phyloP scores from a whole-genome alignment of 805 yeast genomes.

The Saccharomyces jurei region DNA sequence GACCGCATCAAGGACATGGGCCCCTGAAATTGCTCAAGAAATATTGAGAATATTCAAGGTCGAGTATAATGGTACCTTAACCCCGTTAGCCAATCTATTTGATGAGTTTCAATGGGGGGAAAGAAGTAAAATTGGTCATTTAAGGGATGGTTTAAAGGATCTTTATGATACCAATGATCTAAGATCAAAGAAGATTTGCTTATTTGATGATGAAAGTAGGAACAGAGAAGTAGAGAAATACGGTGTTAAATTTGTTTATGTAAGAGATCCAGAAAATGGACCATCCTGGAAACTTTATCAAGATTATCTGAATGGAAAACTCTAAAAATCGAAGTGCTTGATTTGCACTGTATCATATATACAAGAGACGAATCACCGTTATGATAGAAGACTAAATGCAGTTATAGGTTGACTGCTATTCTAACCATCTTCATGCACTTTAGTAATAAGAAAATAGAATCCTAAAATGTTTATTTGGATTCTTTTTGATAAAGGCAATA shows the following conservation, averaged over 20 bases:
- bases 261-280: slow-evolving; percentile 49
- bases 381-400: neutral
- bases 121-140: slow-evolving; percentile 47
- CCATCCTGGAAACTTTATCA: slow-evolving; percentile 49
- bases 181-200: slow-evolving; percentile 33
- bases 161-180: slow-evolving; percentile 45
- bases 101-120: slow-evolving; percentile 64
- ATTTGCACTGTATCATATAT: neutral
- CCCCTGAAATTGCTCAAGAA: slow-evolving; percentile 68
- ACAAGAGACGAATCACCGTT: neutral
- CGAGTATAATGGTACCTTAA: slow-evolving; percentile 32
- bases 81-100: slow-evolving; percentile 33
- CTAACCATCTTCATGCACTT: neutral
- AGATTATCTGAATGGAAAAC: slow-evolving; percentile 26
- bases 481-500: no score
- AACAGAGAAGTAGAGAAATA: slow-evolving; percentile 66
- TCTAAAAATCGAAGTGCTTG: neutral
- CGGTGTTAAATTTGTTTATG: slow-evolving; percentile 63
- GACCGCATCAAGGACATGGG: slow-evolving; percentile 72
- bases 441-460: neutral
- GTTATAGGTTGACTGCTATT: no score
- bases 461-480: no score
- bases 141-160: slow-evolving; percentile 48
- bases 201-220: slow-evolving; percentile 75
- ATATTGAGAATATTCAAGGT: slow-evolving; percentile 48